These are phyloP conservation scores for Coccomyxa subellipsoidea DNA, from an alignment of 163 green algal genomes.

Conservation along the genomic window DNA sequence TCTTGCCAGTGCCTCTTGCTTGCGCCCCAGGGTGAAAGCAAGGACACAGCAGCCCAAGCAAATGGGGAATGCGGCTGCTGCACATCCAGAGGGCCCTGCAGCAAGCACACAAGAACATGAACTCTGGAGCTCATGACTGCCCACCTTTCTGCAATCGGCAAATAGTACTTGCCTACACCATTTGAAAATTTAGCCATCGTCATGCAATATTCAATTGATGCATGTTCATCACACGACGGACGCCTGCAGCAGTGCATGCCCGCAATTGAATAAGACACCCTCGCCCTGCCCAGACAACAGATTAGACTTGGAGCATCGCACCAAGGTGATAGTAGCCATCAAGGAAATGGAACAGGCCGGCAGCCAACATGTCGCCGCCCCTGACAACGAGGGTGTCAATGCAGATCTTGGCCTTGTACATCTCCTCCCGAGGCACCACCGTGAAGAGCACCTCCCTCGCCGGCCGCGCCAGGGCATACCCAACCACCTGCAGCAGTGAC, in stretches of 20 bases:
- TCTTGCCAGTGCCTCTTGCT: slow-evolving; percentile 12
- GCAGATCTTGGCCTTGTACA: slow-evolving; percentile 63
- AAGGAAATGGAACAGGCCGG: slow-evolving; percentile 36
- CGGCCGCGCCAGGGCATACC: slow-evolving; percentile 61
- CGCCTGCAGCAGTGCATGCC: no score
- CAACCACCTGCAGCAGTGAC: slow-evolving; percentile 50
- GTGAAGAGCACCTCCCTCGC: slow-evolving; percentile 79
- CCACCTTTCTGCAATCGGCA: no score
- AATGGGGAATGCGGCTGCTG: slow-evolving; percentile 22
- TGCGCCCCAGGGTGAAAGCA: slow-evolving; percentile 25
- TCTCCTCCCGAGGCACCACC: slow-evolving; percentile 66
- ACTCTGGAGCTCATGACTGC: no score
- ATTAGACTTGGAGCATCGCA: no score
- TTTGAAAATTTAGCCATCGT: no score
- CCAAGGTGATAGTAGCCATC: slow-evolving; percentile 30
- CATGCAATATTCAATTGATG: no score
- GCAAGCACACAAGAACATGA: no score
- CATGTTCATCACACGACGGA: no score
- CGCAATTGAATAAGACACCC: no score
- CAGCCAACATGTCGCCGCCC: slow-evolving; percentile 42
- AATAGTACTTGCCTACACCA: no score
- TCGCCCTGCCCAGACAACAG: no score
- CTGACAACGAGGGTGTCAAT: slow-evolving; percentile 38
- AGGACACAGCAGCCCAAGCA: slow-evolving; percentile 28
- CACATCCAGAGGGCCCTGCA: slow-evolving; percentile 30